phyloP scores from a whole-genome alignment of 164 flowering plant species.

The Dillenia suffruticosa region DNA sequence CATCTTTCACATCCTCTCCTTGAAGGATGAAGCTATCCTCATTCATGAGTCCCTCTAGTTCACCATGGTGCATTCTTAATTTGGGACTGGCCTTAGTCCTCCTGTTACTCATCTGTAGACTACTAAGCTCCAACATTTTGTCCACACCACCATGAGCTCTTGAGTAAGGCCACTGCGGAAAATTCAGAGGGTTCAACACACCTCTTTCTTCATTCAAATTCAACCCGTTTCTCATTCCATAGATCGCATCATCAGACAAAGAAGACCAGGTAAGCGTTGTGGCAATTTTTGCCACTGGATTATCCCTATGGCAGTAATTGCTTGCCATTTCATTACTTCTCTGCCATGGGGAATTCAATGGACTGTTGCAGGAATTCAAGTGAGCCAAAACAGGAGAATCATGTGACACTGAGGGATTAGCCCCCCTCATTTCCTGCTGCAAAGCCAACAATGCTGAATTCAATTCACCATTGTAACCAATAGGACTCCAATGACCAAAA shows the following conservation, averaged over 20 bases:
- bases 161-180: conserved; percentile 12
- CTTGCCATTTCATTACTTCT: conserved; percentile 13
- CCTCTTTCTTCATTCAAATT: conserved; percentile 9
- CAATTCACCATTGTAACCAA: conserved; percentile 13
- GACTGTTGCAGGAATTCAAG: conserved; percentile 1
- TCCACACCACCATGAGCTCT: conserved; percentile 9
- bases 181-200: conserved; percentile 10
- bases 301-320: conserved; percentile 6
- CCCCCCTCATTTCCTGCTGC: conserved; percentile 11
- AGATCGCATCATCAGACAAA: conserved; percentile 12
- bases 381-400: conserved; percentile 3
- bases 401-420: conserved; percentile 11
- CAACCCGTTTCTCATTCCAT: conserved; percentile 12
- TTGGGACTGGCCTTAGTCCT: conserved; percentile 12
- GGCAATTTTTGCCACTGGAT: conserved; percentile 4
- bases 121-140: conserved; percentile 7
- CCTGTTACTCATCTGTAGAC: conserved; percentile 14
- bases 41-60: conserved; percentile 20
- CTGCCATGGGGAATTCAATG: conserved; percentile 10
- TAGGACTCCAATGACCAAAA: conserved; percentile 2
- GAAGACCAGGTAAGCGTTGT: conserved; percentile 18
- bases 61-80: conserved; percentile 4
- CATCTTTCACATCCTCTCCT: conserved; percentile 25
- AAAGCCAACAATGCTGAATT: conserved; percentile 14
- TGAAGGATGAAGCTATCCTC: conserved; percentile 53